A percentile compares a stretch with the other conserved stretches of the same genome.
Conservation (phyloP, 2,329 filamentous ascomycete species). For the Fusarium albidum region DNA sequence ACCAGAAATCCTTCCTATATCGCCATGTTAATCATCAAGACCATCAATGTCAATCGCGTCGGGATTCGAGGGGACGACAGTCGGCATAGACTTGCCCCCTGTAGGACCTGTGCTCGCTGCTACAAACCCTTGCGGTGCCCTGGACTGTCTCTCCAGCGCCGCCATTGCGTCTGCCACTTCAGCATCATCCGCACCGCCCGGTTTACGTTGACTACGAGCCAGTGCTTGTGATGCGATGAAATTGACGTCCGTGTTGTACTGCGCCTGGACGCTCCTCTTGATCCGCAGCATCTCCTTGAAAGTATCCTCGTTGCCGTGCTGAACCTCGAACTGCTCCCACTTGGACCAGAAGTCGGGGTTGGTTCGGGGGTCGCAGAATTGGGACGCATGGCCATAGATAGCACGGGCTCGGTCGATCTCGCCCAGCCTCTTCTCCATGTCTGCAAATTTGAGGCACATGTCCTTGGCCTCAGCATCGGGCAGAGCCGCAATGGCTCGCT, state of each 20-base stretch:
- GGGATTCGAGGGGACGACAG: conserved; percentile 70
- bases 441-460: conserved; percentile 99
- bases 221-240: conserved; percentile 97
- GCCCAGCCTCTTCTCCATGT: conserved; percentile 91
- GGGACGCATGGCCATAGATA: conserved; percentile 95
- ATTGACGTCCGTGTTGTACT: conserved; percentile 99
- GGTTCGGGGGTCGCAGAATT: conserved; percentile 95
- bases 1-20: conserved; percentile 14
- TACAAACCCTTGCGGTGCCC: conserved; percentile 90
- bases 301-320: conserved; percentile 98
- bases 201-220: conserved; percentile 77
- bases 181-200: conserved; percentile 51
- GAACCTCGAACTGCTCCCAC: conserved; percentile 97
- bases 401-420: conserved; percentile 95
- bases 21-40: conserved; percentile 65
- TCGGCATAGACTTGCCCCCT: conserved; percentile 53
- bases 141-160: conserved; percentile 85
- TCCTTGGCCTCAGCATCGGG: conserved; percentile 93
- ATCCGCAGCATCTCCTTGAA: conserved; percentile 99
- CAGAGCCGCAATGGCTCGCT: conserved; percentile 91
- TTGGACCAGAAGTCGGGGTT: conserved; percentile 92
- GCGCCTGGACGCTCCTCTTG: conserved; percentile 95
- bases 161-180: conserved; percentile 84
- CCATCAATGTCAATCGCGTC: conserved; percentile 86
- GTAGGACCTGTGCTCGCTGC: conserved; percentile 80